phyloP scores from a whole-genome alignment of 2,329 filamentous ascomycete species.

The Apiospora phragmitis region DNA sequence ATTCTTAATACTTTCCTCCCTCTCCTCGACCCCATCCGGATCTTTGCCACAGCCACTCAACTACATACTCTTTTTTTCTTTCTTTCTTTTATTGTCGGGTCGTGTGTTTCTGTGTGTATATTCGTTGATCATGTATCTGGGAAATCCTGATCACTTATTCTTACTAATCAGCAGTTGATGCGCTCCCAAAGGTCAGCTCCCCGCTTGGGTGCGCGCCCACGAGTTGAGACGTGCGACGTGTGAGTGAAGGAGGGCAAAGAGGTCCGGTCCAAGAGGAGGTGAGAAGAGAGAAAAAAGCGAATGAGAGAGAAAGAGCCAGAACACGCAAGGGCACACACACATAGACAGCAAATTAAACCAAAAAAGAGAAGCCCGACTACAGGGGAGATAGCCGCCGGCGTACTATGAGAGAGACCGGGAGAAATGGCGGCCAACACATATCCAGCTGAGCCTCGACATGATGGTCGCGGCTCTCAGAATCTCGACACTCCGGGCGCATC shows the following conservation, averaged over 20 bases:
- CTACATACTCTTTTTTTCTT: conserved; percentile 15
- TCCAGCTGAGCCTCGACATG: conserved; percentile 29
- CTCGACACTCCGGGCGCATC: conserved; percentile 29
- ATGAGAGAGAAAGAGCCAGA: not conserved
- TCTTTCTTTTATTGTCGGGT: conserved; percentile 13
- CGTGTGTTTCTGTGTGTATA: conserved; percentile 4
- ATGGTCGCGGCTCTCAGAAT: conserved; percentile 31
- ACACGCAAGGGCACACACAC: not conserved
- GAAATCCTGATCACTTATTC: conserved; percentile 1
- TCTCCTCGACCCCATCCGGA: conserved; percentile 4
- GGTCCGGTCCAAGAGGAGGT: conserved; percentile 13
- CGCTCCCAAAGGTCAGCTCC: conserved; percentile 17
- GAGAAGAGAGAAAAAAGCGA: conserved; percentile 13
- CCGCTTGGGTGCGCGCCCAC: conserved; percentile 20
- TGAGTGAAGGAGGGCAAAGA: conserved; percentile 20
- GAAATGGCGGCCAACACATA: conserved; percentile 30
- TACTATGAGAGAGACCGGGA: not conserved
- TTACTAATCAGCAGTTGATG: conserved; percentile 32
- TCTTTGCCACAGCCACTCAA: not conserved
- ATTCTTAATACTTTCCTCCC: conserved; percentile 10
- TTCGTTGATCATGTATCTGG: conserved; percentile 15
- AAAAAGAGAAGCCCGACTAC: conserved; percentile 17
- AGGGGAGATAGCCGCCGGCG: not conserved
- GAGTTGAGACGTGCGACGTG: conserved; percentile 16
- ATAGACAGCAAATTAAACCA: not conserved